Conservation (phyloP, 1,284 basidiomycete genomes). For the Irpex lacteus region DNA sequence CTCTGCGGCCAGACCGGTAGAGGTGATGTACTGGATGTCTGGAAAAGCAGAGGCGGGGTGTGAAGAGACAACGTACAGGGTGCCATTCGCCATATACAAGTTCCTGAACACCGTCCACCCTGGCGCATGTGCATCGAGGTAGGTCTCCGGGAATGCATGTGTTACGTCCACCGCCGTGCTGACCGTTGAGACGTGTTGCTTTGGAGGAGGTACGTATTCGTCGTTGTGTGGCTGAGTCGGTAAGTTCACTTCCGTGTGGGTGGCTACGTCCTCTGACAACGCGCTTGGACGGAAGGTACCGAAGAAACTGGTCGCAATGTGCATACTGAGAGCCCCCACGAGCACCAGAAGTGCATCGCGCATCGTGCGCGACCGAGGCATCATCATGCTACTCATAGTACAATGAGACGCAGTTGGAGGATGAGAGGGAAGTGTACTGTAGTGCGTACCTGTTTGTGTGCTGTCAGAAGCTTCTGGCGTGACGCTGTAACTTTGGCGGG, state of each 20-base stretch:
- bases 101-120: conserved; percentile 83
- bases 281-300: conserved; percentile 28
- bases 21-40: conserved; percentile 63
- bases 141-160: conserved; percentile 44
- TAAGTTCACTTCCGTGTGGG: conserved; percentile 31
- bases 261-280: conserved; percentile 33
- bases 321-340: conserved; percentile 50
- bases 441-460: too few species aligned
- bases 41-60: conserved; percentile 49
- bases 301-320: conserved; percentile 42
- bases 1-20: conserved; percentile 58
- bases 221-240: conserved; percentile 4
- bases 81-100: conserved; percentile 78
- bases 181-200: conserved; percentile 4
- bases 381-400: background rate
- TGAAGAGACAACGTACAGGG: conserved; percentile 60
- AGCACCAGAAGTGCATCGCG: conserved; percentile 51
- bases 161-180: conserved; percentile 17
- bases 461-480: too few species aligned
- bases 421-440: too few species aligned
- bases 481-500: too few species aligned
- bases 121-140: conserved; percentile 56
- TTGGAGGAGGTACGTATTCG: conserved; percentile 1
- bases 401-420: background rate
- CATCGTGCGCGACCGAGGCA: conserved; percentile 24